A percentile compares a stretch with the other conserved stretches of the same genome.
Conservation (phyloP, 768 basidiomycete species). For the Chiua virens region DNA sequence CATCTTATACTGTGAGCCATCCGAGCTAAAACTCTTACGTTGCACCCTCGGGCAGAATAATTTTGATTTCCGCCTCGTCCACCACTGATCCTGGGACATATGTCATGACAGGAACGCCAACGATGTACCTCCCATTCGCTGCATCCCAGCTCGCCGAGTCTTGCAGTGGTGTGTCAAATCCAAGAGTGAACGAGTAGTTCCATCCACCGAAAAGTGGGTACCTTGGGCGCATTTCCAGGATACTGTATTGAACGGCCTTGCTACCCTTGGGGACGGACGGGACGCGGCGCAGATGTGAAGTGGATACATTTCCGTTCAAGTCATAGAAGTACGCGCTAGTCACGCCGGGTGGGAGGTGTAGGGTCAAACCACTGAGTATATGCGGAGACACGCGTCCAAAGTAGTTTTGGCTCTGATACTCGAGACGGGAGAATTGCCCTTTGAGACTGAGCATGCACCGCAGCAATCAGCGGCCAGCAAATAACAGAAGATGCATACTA, state of each 20-base stretch:
- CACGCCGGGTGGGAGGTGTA: conserved; percentile 83
- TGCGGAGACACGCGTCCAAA: conserved; percentile 67
- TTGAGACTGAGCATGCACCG: conserved; percentile 62
- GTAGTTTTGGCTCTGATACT: conserved; percentile 76
- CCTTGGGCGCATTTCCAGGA: conserved; percentile 82
- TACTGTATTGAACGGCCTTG: conserved; percentile 53
- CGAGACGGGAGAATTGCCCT: conserved; percentile 92
- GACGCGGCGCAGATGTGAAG: conserved; percentile 75
- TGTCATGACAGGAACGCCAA: conserved; percentile 86
- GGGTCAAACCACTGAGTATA: conserved; percentile 66
- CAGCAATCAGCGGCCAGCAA: not conserved
- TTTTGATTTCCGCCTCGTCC: conserved; percentile 71
- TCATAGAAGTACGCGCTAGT: conserved; percentile 88
- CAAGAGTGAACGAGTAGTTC: conserved; percentile 95
- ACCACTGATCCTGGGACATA: conserved; percentile 77
- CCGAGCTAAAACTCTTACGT: conserved; percentile 55
- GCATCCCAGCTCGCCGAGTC: conserved; percentile 69
- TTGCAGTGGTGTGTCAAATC: conserved; percentile 87
- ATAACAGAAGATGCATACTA: conserved; percentile 13
- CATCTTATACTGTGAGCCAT: not conserved
- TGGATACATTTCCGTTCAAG: conserved; percentile 93
- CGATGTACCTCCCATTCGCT: conserved; percentile 61
- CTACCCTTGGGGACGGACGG: conserved; percentile 63
- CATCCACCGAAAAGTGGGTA: conserved; percentile 96
- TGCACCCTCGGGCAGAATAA: conserved; percentile 94